Evolutionary conservation across 1,284 basidiomycete genomes (phyloP).

Genomic region (Trichosporon coremiiforme): DNA sequence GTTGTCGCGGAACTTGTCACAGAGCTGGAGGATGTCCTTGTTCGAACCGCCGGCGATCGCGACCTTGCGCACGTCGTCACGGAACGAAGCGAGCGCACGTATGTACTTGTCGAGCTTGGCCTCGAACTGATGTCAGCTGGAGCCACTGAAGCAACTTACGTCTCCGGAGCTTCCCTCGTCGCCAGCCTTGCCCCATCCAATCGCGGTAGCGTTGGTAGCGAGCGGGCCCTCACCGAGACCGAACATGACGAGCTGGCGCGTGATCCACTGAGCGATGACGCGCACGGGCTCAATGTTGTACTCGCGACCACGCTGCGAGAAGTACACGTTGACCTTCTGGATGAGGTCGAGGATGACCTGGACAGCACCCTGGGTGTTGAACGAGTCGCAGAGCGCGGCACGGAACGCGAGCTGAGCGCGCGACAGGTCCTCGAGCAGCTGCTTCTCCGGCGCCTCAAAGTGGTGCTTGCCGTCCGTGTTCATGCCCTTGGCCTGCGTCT

Average conservation of each 20-base stretch:
- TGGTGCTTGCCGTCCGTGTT: constrained; percentile 58
- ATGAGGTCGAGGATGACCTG: constrained; percentile 78
- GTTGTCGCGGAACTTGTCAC: constrained; percentile 84
- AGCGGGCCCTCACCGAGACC: constrained; percentile 79
- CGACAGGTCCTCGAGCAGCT: constrained; percentile 67
- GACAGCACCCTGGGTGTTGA: constrained; percentile 89
- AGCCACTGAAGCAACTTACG: constrained; percentile 59
- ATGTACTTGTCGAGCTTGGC: constrained; percentile 88
- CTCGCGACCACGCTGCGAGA: constrained; percentile 58
- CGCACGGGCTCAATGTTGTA: constrained; percentile 72
- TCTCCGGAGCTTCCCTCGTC: constrained; percentile 58
- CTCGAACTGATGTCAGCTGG: constrained; percentile 64
- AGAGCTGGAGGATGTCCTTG: constrained; percentile 74
- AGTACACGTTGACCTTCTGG: constrained; percentile 86
- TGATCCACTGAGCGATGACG: constrained; percentile 79
- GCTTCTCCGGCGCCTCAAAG: constrained; percentile 64
- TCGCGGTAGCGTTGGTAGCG: constrained; percentile 37
- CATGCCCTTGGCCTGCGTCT: constrained; percentile 51
- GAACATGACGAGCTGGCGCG: constrained; percentile 89
- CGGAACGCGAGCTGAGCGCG: constrained; percentile 79
- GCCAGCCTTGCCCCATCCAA: constrained; percentile 60
- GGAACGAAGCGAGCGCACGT: constrained; percentile 80
- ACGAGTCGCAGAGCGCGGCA: constrained; percentile 91
- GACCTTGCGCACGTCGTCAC: constrained; percentile 81
- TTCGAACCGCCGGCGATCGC: constrained; percentile 74